A percentile compares a stretch with the other conserved stretches of the same genome.
Conservation (phyloP, 768 basidiomycete species). For the Krasilnikovozyma curviuscula region DNA sequence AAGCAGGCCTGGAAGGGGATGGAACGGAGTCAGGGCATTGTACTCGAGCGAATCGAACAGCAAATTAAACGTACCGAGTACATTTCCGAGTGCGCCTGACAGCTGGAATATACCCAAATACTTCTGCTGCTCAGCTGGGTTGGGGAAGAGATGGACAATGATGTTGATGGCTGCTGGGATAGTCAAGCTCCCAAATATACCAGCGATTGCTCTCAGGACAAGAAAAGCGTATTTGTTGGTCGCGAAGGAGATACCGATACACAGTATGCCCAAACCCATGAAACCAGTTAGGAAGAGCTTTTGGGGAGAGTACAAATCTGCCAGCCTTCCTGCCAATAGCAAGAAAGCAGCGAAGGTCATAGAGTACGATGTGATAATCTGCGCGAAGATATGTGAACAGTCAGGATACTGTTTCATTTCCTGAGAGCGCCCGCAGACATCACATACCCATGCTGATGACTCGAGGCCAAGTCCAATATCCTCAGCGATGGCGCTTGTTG, state of each 20-base stretch:
- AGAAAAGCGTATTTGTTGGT: conserved; percentile 21
- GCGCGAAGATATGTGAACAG: too few relatives aligned
- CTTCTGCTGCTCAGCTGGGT: conserved; percentile 8
- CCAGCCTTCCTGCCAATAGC: conserved; percentile 20
- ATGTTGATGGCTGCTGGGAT: conserved; percentile 15
- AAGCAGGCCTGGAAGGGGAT: conserved; percentile 10
- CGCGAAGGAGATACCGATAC: conserved; percentile 22
- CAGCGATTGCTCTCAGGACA: conserved; percentile 22
- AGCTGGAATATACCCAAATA: too few relatives aligned
- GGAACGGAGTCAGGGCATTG: too few relatives aligned
- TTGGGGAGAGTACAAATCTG: conserved; percentile 21
- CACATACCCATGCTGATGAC: too few relatives aligned
- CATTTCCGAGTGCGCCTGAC: conserved; percentile 14
- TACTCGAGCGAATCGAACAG: too few relatives aligned
- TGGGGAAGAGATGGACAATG: conserved; percentile 12
- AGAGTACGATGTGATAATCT: too few relatives aligned
- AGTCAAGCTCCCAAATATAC: conserved; percentile 19
- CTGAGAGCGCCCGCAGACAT: too few relatives aligned
- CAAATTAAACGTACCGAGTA: not conserved
- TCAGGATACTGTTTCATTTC: too few relatives aligned
- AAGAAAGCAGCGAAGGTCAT: conserved; percentile 6
- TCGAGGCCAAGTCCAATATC: too few relatives aligned
- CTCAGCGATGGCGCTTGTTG: too few relatives aligned
- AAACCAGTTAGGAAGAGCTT: conserved; percentile 22
- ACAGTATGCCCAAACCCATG: conserved; percentile 20